phyloP scores from a whole-genome alignment of 352 stramenopile species.

The Phytopythium oedochilum region DNA sequence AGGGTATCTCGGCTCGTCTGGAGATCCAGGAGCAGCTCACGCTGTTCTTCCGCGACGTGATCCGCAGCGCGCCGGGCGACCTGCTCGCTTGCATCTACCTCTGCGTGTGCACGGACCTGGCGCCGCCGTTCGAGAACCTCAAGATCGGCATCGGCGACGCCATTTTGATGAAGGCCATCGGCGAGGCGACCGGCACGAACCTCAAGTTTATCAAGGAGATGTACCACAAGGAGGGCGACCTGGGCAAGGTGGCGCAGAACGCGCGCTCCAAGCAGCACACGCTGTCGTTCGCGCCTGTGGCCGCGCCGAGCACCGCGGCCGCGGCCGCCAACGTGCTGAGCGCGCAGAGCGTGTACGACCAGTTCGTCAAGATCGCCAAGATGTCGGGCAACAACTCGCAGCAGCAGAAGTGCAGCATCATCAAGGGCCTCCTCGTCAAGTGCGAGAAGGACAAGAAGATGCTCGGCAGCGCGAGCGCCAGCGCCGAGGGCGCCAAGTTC shows the following conservation, averaged over 20 bases:
- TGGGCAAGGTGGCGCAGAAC: slow-evolving; percentile 95
- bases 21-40: slow-evolving; percentile 86
- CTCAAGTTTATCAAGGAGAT: slow-evolving; percentile 94
- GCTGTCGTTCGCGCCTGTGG: slow-evolving; percentile 65
- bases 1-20: slow-evolving; percentile 62
- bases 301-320: slow-evolving; percentile 59
- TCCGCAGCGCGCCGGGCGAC: slow-evolving; percentile 71
- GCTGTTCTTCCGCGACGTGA: slow-evolving; percentile 81
- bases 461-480: slow-evolving; percentile 52
- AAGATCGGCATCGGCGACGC: slow-evolving; percentile 98
- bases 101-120: slow-evolving; percentile 89
- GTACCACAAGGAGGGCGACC: slow-evolving; percentile 96
- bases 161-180: slow-evolving; percentile 97
- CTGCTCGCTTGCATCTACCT: slow-evolving; percentile 90
- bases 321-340: slow-evolving; percentile 76
- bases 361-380: slow-evolving; percentile 92
- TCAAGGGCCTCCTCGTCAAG: slow-evolving; percentile 95
- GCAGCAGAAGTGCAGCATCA: slow-evolving; percentile 96
- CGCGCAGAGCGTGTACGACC: slow-evolving; percentile 82
- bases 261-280: slow-evolving; percentile 93
- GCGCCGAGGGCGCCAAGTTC: slow-evolving; percentile 92
- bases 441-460: slow-evolving; percentile 81
- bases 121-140: slow-evolving; percentile 95
- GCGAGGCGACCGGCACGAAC: slow-evolving; percentile 89
- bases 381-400: slow-evolving; percentile 96